phyloP scores from a whole-genome alignment of 2,329 filamentous ascomycete species.

The Fusarium liriodendri region DNA sequence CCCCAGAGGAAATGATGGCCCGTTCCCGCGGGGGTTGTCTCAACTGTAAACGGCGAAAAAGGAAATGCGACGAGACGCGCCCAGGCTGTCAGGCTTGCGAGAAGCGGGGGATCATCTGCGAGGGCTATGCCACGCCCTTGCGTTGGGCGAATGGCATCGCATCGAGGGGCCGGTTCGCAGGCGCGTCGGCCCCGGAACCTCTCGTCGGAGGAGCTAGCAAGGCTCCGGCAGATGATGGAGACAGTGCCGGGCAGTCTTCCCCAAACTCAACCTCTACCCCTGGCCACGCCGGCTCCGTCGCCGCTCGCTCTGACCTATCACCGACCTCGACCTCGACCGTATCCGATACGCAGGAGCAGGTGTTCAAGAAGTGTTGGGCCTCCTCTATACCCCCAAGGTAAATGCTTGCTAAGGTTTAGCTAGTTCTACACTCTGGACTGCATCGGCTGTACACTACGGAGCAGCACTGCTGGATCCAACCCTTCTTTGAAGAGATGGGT shows the following conservation, averaged over 20 bases:
- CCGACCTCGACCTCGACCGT: constrained; percentile 4
- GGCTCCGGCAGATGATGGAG: not conserved
- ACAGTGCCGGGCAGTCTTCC: constrained; percentile 2
- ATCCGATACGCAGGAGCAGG: constrained; percentile 19
- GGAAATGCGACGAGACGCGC: constrained; percentile 40
- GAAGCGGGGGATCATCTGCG: constrained; percentile 34
- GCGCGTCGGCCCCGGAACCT: constrained; percentile 32
- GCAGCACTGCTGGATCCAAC: constrained; percentile 35
- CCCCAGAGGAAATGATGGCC: constrained; percentile 22
- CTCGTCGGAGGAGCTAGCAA: not conserved
- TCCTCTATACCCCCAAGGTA: constrained; percentile 5
- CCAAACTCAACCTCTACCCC: constrained; percentile 4
- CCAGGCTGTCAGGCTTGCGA: constrained; percentile 35
- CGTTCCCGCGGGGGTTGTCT: constrained; percentile 41
- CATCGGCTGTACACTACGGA: constrained; percentile 37
- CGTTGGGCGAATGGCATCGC: constrained; percentile 42
- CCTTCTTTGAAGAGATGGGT: constrained; percentile 40
- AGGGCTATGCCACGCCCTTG: constrained; percentile 37
- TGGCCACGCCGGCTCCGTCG: constrained; percentile 18
- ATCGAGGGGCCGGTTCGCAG: constrained; percentile 39
- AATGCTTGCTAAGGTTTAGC: constrained; percentile 1
- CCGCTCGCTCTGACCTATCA: constrained; percentile 14
- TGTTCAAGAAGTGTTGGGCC: constrained; percentile 34
- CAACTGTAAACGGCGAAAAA: constrained; percentile 41
- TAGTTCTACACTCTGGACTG: constrained; percentile 36